Conservation (phyloP, 78 protist species). For the Dictyostelium capitatum region DNA sequence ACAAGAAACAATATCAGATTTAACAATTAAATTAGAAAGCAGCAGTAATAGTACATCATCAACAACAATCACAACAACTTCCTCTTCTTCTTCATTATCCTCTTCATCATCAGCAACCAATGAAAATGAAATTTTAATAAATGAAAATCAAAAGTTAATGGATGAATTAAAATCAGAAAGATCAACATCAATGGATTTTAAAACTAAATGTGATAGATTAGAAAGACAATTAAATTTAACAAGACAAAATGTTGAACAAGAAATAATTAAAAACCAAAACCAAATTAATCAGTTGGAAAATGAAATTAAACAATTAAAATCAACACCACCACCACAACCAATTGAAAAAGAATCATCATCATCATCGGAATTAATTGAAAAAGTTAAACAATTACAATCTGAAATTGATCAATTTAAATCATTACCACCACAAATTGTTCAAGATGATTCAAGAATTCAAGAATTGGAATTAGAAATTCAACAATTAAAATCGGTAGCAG, state of each 20-base stretch:
- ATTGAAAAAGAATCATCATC: background rate
- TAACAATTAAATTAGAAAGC: background rate
- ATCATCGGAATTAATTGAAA: too few relatives aligned
- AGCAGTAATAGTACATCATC: background rate
- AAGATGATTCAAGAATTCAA: too few relatives aligned
- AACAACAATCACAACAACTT: background rate
- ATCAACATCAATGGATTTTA: constrained; percentile 1
- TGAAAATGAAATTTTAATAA: background rate
- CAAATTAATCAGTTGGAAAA: background rate
- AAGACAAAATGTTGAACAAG: constrained; percentile 27
- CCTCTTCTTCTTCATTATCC: background rate
- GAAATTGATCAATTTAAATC: too few relatives aligned
- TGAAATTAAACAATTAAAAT: background rate
- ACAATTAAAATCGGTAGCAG: background rate
- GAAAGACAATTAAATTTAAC: constrained; percentile 24
- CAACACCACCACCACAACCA: constrained; percentile 5
- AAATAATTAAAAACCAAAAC: constrained; percentile 26
- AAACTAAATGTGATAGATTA: constrained; percentile 40
- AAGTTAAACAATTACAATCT: too few relatives aligned
- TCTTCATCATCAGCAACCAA: background rate
- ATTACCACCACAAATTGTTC: too few relatives aligned
- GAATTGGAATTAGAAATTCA: background rate
- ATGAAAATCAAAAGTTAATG: background rate
- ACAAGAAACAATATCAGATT: constrained; percentile 48
- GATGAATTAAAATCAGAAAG: constrained; percentile 24